Percentiles rank a stretch among this genome's conserved stretches.
phyloP scores from a whole-genome alignment of 2,329 filamentous ascomycete genomes.

The Penicillium sp. region DNA sequence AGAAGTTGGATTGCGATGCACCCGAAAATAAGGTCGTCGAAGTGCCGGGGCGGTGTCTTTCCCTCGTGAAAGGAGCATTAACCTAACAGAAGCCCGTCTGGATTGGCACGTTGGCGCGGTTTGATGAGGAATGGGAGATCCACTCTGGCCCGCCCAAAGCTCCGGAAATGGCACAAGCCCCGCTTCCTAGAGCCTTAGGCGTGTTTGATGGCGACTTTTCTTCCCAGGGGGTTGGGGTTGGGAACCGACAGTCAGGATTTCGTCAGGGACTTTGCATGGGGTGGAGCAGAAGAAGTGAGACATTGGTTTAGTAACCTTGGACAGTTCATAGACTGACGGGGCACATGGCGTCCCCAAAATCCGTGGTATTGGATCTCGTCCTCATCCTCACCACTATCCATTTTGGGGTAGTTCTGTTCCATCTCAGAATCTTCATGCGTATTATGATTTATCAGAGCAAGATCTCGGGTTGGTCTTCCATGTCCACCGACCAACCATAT shows the following conservation, averaged over 20 bases:
- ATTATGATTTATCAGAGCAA: background rate
- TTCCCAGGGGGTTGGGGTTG: background rate
- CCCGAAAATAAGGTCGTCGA: background rate
- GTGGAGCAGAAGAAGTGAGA: background rate
- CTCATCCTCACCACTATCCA: background rate
- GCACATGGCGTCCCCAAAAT: background rate
- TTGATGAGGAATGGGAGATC: background rate
- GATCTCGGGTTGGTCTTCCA: background rate
- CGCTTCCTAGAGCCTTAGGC: background rate
- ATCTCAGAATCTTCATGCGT: background rate
- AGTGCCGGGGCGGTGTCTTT: background rate
- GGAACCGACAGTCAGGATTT: background rate
- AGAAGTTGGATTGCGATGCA: background rate
- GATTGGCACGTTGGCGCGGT: background rate
- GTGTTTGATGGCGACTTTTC: background rate
- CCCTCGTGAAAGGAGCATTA: conserved; percentile 8
- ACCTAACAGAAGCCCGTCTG: conserved; percentile 3
- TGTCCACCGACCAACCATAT: background rate
- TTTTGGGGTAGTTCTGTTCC: background rate
- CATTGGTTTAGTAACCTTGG: background rate
- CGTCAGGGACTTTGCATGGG: background rate
- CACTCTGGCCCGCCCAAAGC: background rate
- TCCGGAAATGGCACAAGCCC: background rate
- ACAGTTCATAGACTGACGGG: background rate
- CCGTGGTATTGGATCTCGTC: background rate